Percentiles rank a stretch among this genome's conserved stretches.
These are phyloP conservation scores for Candida piceae DNA, from an alignment of 805 yeast species.

Conservation along the genomic window DNA sequence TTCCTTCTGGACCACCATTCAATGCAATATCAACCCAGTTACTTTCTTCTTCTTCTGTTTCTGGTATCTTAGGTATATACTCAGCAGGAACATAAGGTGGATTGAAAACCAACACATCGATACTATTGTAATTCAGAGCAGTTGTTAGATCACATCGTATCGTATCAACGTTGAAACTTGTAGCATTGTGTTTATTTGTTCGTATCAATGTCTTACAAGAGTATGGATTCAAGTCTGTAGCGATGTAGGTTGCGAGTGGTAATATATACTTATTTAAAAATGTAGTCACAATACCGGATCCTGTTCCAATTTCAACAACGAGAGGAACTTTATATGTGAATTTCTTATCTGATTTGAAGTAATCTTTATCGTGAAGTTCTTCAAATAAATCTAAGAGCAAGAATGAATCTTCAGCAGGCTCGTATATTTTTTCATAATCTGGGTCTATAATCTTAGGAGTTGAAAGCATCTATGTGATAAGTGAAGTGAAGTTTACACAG, in stretches of 20 bases:
- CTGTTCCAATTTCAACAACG: constrained; percentile 83
- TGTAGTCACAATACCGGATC: constrained; percentile 84
- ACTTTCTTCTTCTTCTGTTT: constrained; percentile 37
- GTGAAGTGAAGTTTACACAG: background rate
- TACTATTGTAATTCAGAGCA: constrained; percentile 37
- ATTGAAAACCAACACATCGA: constrained; percentile 80
- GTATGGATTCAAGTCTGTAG: constrained; percentile 78
- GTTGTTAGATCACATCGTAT: constrained; percentile 56
- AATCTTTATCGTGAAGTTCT: constrained; percentile 39
- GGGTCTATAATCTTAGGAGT: constrained; percentile 61
- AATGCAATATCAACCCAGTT: constrained; percentile 88
- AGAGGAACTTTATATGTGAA: constrained; percentile 39
- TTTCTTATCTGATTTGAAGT: constrained; percentile 21
- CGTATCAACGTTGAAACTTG: constrained; percentile 33
- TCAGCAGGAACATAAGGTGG: constrained; percentile 97
- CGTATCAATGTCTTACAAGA: constrained; percentile 54
- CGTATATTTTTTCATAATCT: constrained; percentile 75
- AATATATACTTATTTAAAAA: constrained; percentile 59
- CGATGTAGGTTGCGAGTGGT: constrained; percentile 49
- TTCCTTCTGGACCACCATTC: constrained; percentile 85
- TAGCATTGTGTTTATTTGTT: constrained; percentile 32
- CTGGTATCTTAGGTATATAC: constrained; percentile 58
- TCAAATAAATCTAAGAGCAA: constrained; percentile 80
- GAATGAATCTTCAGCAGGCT: constrained; percentile 92
- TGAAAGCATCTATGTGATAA: constrained; percentile 72